Evolutionary conservation across 2,329 filamentous ascomycete genomes (phyloP), one percentile per base, ranked within the genome.

Genomic region (Emericellopsis atlantica): DNA sequence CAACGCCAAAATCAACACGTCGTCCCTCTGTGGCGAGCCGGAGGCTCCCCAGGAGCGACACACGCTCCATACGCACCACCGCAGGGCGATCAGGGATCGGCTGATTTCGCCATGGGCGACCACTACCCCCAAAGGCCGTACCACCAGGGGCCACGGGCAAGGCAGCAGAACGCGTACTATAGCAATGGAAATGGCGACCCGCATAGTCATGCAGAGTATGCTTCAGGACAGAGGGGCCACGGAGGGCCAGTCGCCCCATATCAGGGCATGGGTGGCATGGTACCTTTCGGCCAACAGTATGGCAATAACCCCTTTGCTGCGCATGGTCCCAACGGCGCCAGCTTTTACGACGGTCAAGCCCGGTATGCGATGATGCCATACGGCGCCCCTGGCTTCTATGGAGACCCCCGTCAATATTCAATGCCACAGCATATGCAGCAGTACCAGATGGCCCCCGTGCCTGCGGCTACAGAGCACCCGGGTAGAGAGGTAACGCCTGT

Each of bases 331-430:
- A 55, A 52, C n/a, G 58, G 55, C 21, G 56, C 57, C 29, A 59
- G 60, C 43, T 70, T 61, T 46, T 74, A 65, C 39, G 55, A 53
- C 6, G 57, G 54, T 3, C 62, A 65, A 21, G 54, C 55, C 23
- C 53, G 61, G 40, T 68, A 70, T 41, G 68, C 69, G 36, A 65
- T 76, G 64, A 67, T 72, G 54, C 69, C 67, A 8, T 74, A 72
- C 42, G 59, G 62, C 39, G 60, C 60, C 23, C 51, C 51, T 24
- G 43, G 35, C 29, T 44, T 31, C 39, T 44, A 41, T 18, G 32
- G 33, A 4, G 23, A 39, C 14, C 37, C 32, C 15, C 32, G 22
- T 12, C 42, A 44, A 15, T 47, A 45, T 31, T 39, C 32, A n/a
- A 43, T 48, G 36, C 40, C 41, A 14, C 50, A 46, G 12, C 56